These are phyloP conservation scores for Chaetomium sp. DNA, from an alignment of 2,329 filamentous ascomycete genomes.

Conservation along the genomic window DNA sequence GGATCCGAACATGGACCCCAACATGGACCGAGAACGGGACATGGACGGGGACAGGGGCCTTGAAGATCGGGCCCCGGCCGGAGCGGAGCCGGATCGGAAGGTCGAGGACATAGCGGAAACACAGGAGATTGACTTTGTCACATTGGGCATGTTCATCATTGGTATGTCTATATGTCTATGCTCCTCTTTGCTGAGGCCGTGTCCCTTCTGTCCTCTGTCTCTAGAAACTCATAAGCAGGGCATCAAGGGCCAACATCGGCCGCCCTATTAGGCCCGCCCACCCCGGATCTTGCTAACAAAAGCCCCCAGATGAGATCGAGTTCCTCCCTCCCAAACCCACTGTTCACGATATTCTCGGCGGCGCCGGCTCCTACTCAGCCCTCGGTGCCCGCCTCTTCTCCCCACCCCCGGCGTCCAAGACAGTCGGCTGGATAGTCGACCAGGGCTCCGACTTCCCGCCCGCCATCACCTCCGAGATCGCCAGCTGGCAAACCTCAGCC, in stretches of 20 bases:
- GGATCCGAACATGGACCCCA: neutral
- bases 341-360: constrained; percentile 78
- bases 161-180: constrained; percentile 55
- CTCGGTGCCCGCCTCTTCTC: constrained; percentile 88
- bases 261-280: neutral
- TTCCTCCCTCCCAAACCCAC: constrained; percentile 70
- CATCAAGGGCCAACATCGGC: neutral
- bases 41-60: constrained; percentile 7
- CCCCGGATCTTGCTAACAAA: neutral
- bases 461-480: constrained; percentile 63
- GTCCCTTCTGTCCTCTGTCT: neutral
- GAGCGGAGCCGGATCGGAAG: constrained; percentile 2
- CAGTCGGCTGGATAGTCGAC: constrained; percentile 90
- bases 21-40: neutral
- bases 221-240: constrained; percentile 2
- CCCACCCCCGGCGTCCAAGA: constrained; percentile 63
- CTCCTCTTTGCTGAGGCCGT: neutral
- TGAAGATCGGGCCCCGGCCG: neutral
- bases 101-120: constrained; percentile 33
- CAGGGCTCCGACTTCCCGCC: constrained; percentile 83
- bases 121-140: constrained; percentile 65
- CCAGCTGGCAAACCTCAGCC: constrained; percentile 74
- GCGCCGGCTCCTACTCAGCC: constrained; percentile 83
- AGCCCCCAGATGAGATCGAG: constrained; percentile 79
- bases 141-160: constrained; percentile 73